Evolutionary conservation across 2,329 filamentous ascomycete species (phyloP), one percentile per base, ranked within the genome.

Genomic region (Geosmithia putterillii): DNA sequence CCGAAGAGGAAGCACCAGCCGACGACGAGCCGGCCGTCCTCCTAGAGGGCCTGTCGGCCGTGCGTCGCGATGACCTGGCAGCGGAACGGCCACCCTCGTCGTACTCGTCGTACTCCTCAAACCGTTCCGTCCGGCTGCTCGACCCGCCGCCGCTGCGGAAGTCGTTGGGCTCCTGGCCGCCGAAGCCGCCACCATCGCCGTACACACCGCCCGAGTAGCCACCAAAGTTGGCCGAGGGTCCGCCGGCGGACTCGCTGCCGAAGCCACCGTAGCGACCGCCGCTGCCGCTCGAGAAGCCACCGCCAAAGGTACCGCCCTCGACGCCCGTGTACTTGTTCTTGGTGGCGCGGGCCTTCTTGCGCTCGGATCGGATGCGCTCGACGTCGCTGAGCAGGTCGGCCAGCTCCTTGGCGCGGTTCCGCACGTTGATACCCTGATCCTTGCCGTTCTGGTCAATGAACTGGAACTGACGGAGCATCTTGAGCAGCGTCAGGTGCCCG

Each of bases 381-480:
- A 95, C 87, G 52, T 98, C 92, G 54, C 86, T 73, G 41, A 98
- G 72, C n/a, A 98, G 76, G 50, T 98, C 94, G 12, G 86, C 84
- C 42, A 98, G 72, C 66, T 98, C 92, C 66, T 95, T 95, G 51
- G 92, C 88, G 51, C 92, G 79, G 66, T 96, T 96, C 52, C 92
- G 83, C 46, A 98, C 92, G 58, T 98, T 98, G 63, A 98, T 79
- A 47, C 92, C 92, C 64, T 98, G 92, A 59, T 98, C 92, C 64
- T 98, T 98, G 61, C 92, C 92, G 63, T 96, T 96, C 59, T 78
- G 74, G 58, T 98, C 80, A 63, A 98, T 96, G 65, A 74, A 98
- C 66, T 98, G 92, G 65, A 98, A 98, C 62, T 98, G 92, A 45
- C 89, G 86, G 44, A 98, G 77, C 92, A 98, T 98, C 66, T 95